Base-by-base conservation (phyloP, 2,329 filamentous ascomycete species). In the Eurotiales sp. region DNA sequence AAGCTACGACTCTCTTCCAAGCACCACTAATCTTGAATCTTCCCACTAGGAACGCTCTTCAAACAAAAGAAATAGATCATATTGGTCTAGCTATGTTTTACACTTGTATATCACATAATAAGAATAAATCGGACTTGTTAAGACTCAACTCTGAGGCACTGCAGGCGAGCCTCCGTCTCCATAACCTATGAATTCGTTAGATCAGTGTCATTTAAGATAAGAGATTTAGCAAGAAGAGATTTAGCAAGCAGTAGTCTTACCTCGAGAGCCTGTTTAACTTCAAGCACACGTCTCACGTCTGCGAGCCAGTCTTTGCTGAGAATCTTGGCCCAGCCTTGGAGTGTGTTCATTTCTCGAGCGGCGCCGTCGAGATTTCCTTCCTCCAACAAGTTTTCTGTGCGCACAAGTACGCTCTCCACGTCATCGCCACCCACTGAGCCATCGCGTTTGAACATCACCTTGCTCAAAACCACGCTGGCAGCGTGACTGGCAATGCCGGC, bases 391-490 rank as follows among this genome's bases (percentile, higher is more conserved):
- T 85, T 90, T 73, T 99, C 91, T 1, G 93, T 92, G 56, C 93
- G 81, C 2, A 88, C 88, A 42, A 99, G 80, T 54, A 97, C 86
- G 64, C 90, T 95, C 78, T 99, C 93, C 19, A 97, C 92, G 64
- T 97, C 92, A 60, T 89, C 81, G 17, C 92, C 90, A 21, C 84
- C 84, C 0, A 90, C 87, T 42, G 93, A 77, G 8, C 87, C 88
- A 64, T 87, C 85, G 81, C 97, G 97, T 78, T 90, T 90, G 82
- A 99, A 97, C 75, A 97, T 84, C 47, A 97, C 80, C 75, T 96
- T 95, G 77, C 89, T 95, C 62, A 99, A 77, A 42, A 95, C 79
- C 69, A 89, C 86, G 69, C 88, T 93, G 39, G 90, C 92, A 3
- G 92, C 90, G 69, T 99, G 93, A 63, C 88, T 93, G 17, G 93